Evolutionary conservation across 352 stramenopile species (phyloP).

Genomic region (Phytopythium mirpurense): DNA sequence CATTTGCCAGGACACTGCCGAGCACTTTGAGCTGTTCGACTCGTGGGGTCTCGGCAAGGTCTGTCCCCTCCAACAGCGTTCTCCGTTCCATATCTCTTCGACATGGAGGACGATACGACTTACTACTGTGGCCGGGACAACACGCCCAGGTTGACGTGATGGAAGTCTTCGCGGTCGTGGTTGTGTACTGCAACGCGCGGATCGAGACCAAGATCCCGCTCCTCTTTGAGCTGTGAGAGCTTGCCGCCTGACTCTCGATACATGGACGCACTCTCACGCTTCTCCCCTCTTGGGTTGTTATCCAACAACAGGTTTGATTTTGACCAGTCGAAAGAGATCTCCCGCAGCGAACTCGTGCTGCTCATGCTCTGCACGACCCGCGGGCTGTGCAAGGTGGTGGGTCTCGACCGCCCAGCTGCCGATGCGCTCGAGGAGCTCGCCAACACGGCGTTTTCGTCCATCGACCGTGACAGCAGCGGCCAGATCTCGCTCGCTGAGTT

Average conservation of each 20-base stretch:
- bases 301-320: slow-evolving; percentile 55
- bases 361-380: slow-evolving; percentile 69
- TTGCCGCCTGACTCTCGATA: background rate
- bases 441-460: slow-evolving; percentile 40
- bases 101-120: too few species aligned
- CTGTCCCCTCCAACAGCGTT: background rate
- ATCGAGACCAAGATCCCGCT: slow-evolving; percentile 67
- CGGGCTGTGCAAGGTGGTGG: slow-evolving; percentile 66
- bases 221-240: slow-evolving; percentile 54
- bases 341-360: slow-evolving; percentile 53
- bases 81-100: background rate
- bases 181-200: slow-evolving; percentile 60
- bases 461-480: slow-evolving; percentile 44
- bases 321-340: slow-evolving; percentile 67
- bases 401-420: slow-evolving; percentile 45
- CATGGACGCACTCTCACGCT: too few species aligned
- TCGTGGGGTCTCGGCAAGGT: slow-evolving; percentile 56
- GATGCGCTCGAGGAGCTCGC: slow-evolving; percentile 47
- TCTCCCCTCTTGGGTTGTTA: background rate
- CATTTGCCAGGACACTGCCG: slow-evolving; percentile 55
- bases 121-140: too few species aligned
- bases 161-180: slow-evolving; percentile 71
- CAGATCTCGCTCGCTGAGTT: slow-evolving; percentile 66
- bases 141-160: slow-evolving; percentile 72
- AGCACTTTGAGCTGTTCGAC: slow-evolving; percentile 72